phyloP scores from a whole-genome alignment of 2,329 filamentous ascomycete genomes.

The Colletotrichum filicis region DNA sequence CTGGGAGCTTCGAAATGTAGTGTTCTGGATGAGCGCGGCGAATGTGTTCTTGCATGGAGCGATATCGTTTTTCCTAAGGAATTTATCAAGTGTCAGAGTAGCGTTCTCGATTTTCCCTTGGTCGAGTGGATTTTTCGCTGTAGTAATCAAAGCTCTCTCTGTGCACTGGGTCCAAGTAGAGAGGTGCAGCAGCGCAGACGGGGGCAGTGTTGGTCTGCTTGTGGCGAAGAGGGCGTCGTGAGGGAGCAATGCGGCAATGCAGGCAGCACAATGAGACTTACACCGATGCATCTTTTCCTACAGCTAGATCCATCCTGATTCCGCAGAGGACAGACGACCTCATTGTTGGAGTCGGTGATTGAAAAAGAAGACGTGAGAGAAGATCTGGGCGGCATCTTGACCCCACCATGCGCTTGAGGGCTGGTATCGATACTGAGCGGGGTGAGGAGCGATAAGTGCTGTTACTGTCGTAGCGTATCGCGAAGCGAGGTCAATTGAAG shows the following conservation, averaged over 20 bases:
- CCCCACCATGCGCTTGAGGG: slow-evolving; percentile 62
- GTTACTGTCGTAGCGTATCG: slow-evolving; percentile 31
- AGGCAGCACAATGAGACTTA: slow-evolving; percentile 67
- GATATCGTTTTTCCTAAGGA: slow-evolving; percentile 89
- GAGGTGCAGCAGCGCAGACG: neutral
- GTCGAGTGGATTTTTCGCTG: slow-evolving; percentile 16
- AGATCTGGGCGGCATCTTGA: slow-evolving; percentile 88
- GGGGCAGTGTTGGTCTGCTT: neutral
- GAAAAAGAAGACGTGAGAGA: slow-evolving; percentile 91
- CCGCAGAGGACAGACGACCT: slow-evolving; percentile 94
- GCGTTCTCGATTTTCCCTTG: slow-evolving; percentile 29
- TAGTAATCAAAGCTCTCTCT: slow-evolving; percentile 20
- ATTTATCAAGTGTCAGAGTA: slow-evolving; percentile 36
- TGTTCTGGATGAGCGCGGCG: slow-evolving; percentile 95
- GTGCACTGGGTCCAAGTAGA: slow-evolving; percentile 12
- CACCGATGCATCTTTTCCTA: slow-evolving; percentile 96
- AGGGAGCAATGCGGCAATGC: slow-evolving; percentile 1
- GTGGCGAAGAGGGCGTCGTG: slow-evolving; percentile 23
- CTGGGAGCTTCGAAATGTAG: slow-evolving; percentile 97
- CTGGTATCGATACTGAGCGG: slow-evolving; percentile 49
- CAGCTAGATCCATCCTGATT: slow-evolving; percentile 98
- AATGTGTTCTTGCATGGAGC: slow-evolving; percentile 99
- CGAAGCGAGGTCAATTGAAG: slow-evolving; percentile 46
- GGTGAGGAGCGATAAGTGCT: slow-evolving; percentile 43
- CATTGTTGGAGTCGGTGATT: slow-evolving; percentile 90